A percentile compares a stretch with the other conserved stretches of the same genome.
Conservation (phyloP, 2,329 filamentous ascomycete species). For the Pseudogymnoascus sp. region DNA sequence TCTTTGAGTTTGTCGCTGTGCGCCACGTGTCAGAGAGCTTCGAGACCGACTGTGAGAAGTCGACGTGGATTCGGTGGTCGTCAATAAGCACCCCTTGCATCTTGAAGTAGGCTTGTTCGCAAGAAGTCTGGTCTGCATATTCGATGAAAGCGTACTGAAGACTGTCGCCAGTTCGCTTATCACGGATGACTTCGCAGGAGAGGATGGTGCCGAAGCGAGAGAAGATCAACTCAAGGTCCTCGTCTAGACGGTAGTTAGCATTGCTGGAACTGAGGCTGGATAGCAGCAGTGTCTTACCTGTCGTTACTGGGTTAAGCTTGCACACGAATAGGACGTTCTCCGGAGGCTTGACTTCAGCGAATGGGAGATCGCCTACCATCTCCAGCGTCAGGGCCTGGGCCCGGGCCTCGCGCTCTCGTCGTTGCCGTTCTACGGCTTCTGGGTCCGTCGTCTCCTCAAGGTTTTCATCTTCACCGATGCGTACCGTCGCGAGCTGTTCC, state of each 20-base stretch:
- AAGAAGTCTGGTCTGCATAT: slow-evolving; percentile 85
- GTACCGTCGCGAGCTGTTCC: slow-evolving; percentile 80
- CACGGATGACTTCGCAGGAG: slow-evolving; percentile 91
- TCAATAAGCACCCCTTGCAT: slow-evolving; percentile 98
- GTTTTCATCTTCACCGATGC: slow-evolving; percentile 83
- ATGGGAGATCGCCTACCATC: slow-evolving; percentile 95
- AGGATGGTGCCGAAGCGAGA: slow-evolving; percentile 92
- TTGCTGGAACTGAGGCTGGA: background rate
- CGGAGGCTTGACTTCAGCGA: slow-evolving; percentile 92
- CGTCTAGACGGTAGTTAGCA: slow-evolving; percentile 44
- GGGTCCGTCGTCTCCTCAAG: slow-evolving; percentile 69
- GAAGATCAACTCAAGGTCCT: slow-evolving; percentile 92
- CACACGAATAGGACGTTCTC: slow-evolving; percentile 98
- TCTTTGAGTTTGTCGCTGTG: slow-evolving; percentile 74
- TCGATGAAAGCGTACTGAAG: slow-evolving; percentile 98
- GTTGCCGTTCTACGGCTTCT: slow-evolving; percentile 67
- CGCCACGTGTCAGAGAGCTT: slow-evolving; percentile 88
- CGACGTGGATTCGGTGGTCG: slow-evolving; percentile 93
- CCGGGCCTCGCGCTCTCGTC: slow-evolving; percentile 81
- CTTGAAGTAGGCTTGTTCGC: slow-evolving; percentile 94
- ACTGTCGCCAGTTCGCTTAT: slow-evolving; percentile 88
- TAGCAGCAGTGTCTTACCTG: slow-evolving; percentile 36
- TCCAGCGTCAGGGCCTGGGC: slow-evolving; percentile 92
- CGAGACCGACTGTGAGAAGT: slow-evolving; percentile 91
- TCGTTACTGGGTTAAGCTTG: slow-evolving; percentile 95